Evolutionary conservation across 768 basidiomycete genomes (phyloP).

Genomic region (Kwoniella botswanensis): DNA sequence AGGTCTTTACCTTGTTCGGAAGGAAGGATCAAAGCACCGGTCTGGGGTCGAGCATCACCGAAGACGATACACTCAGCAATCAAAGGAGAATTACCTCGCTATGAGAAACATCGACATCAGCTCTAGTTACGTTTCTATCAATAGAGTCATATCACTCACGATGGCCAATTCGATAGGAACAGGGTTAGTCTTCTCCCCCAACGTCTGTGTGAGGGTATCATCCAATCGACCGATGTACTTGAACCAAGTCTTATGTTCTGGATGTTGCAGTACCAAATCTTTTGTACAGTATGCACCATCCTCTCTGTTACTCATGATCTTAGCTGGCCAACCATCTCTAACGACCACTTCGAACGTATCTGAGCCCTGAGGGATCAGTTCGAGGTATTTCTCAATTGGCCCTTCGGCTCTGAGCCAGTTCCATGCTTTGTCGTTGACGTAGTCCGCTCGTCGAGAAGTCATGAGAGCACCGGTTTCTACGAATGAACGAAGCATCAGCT

Average conservation of each 20-base stretch:
- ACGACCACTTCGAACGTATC: slow-evolving; percentile 64
- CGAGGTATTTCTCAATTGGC: slow-evolving; percentile 58
- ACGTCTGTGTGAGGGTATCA: slow-evolving; percentile 62
- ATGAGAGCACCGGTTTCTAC: slow-evolving; percentile 49
- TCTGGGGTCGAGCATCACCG: slow-evolving; percentile 63
- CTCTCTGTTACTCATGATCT: slow-evolving; percentile 63
- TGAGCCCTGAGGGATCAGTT: slow-evolving; percentile 61
- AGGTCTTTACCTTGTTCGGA: slow-evolving; percentile 59
- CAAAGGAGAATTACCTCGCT: slow-evolving; percentile 62
- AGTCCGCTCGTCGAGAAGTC: slow-evolving; percentile 60
- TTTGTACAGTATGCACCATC: slow-evolving; percentile 67
- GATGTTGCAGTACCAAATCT: slow-evolving; percentile 65
- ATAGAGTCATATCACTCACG: slow-evolving; percentile 27
- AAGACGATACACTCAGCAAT: slow-evolving; percentile 66
- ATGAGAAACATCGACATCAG: neutral
- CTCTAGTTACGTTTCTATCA: neutral
- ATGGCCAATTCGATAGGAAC: slow-evolving; percentile 65
- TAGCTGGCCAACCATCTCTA: slow-evolving; percentile 64
- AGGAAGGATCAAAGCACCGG: slow-evolving; percentile 64
- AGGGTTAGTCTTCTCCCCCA: slow-evolving; percentile 67
- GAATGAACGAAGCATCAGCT: neutral
- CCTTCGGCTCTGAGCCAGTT: slow-evolving; percentile 62
- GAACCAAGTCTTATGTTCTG: slow-evolving; percentile 59
- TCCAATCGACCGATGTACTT: slow-evolving; percentile 66
- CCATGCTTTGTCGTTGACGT: slow-evolving; percentile 64